A percentile compares a stretch with the other conserved stretches of the same genome.
These are phyloP conservation scores for Xenosphaeropsis pyriputrescens DNA, from an alignment of 2,329 filamentous ascomycete genomes.

Conservation along the genomic window DNA sequence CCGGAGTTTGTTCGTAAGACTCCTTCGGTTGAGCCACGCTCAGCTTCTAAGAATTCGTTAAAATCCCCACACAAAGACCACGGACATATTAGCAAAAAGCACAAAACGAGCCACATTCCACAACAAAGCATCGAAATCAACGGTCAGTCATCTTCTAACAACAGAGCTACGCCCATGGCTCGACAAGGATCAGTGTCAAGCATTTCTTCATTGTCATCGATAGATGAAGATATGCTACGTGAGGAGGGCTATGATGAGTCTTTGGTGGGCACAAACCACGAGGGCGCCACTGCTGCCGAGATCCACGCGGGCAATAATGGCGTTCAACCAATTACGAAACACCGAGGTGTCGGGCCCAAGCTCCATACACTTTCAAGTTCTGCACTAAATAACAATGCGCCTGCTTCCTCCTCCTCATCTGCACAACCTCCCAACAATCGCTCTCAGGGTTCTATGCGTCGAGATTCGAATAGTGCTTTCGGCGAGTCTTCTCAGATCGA, in stretches of 20 bases:
- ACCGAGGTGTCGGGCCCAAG: not conserved
- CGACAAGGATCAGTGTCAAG: slow-evolving; percentile 16
- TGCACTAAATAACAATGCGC: not conserved
- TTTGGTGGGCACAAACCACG: slow-evolving; percentile 1
- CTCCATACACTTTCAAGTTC: not conserved
- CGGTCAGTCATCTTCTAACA: slow-evolving; percentile 2
- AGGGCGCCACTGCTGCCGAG: slow-evolving; percentile 3
- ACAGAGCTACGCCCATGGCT: not conserved
- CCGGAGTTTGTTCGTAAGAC: not conserved
- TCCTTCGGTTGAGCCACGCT: not conserved
- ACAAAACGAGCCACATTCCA: slow-evolving; percentile 9
- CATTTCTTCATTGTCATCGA: slow-evolving; percentile 21
- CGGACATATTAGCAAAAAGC: slow-evolving; percentile 12
- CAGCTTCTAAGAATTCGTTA: not conserved
- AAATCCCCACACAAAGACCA: slow-evolving; percentile 8
- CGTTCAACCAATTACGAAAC: slow-evolving; percentile 4
- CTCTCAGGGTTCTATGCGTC: too few relatives aligned
- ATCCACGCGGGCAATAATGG: slow-evolving; percentile 2
- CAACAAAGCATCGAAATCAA: slow-evolving; percentile 7
- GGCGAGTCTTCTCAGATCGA: not conserved
- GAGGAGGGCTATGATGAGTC: slow-evolving; percentile 1
- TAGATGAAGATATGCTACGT: slow-evolving; percentile 15
- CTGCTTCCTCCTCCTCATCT: not conserved
- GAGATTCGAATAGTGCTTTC: too few relatives aligned
- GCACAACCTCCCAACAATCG: not conserved